Conservation (phyloP, 1,139 yeast species). For the Groenewaldozyma auringiensis region DNA sequence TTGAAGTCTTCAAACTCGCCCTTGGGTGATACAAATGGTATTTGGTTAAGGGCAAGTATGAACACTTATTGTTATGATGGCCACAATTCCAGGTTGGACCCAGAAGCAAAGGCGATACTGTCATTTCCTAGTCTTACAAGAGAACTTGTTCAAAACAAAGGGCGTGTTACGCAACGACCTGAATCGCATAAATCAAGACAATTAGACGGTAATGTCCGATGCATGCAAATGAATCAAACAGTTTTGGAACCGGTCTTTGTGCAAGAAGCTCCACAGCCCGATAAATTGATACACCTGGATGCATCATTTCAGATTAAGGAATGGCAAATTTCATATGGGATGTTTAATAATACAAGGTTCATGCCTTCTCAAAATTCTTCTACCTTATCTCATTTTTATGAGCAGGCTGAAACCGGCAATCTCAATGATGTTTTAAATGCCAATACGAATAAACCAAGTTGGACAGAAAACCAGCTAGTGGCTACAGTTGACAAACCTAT, state of each 20-base stretch:
- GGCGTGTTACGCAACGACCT: slow-evolving; percentile 14
- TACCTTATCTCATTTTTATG: slow-evolving; percentile 38
- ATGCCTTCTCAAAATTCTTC: slow-evolving; percentile 39
- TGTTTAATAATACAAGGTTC: slow-evolving; percentile 45
- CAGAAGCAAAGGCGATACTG: slow-evolving; percentile 31
- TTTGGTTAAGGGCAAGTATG: slow-evolving; percentile 35
- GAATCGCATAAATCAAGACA: slow-evolving; percentile 19
- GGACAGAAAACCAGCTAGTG: slow-evolving; percentile 31
- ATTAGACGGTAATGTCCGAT: slow-evolving; percentile 29
- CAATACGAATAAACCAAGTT: slow-evolving; percentile 41
- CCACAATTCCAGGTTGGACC: slow-evolving; percentile 29
- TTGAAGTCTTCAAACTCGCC: slow-evolving; percentile 10
- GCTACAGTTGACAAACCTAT: slow-evolving; percentile 40
- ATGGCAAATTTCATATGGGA: slow-evolving; percentile 41
- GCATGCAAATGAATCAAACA: slow-evolving; percentile 16
- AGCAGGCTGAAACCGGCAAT: slow-evolving; percentile 31
- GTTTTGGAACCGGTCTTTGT: slow-evolving; percentile 13
- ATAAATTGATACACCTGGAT: slow-evolving; percentile 21
- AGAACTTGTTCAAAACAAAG: slow-evolving; percentile 11
- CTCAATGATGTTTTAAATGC: slow-evolving; percentile 37
- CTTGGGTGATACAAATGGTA: slow-evolving; percentile 10
- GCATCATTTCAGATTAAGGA: slow-evolving; percentile 41
- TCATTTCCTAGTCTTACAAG: slow-evolving; percentile 25
- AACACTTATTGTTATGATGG: slow-evolving; percentile 34
- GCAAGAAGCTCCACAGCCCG: slow-evolving; percentile 17